These are phyloP conservation scores for Berberis thunbergii DNA, from an alignment of 164 flowering plant species.

Conservation along the genomic window DNA sequence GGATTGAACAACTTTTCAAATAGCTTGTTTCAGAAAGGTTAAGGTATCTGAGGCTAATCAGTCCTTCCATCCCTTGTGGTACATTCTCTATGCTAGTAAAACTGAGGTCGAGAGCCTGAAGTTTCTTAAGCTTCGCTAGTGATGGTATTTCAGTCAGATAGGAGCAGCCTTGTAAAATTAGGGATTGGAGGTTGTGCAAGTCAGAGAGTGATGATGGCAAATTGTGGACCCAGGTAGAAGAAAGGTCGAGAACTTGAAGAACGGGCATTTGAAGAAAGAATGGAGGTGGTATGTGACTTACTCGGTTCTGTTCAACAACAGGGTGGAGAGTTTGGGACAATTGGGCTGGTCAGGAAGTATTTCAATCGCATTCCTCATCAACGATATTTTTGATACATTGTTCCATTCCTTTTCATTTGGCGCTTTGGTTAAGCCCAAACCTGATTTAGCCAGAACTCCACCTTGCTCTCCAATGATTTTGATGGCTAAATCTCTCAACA, in stretches of 20 bases:
- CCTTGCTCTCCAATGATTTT: neutral
- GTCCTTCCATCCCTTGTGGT: constrained; percentile 5
- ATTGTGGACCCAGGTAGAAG: constrained; percentile 7
- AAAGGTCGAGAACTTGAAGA: constrained; percentile 22
- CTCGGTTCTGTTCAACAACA: neutral
- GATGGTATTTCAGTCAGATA: constrained; percentile 10
- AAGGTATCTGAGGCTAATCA: constrained; percentile 11
- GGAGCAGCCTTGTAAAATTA: constrained; percentile 5
- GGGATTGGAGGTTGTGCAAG: constrained; percentile 10
- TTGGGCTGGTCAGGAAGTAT: neutral
- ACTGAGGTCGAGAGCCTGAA: constrained; percentile 11
- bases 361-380: neutral
- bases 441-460: neutral
- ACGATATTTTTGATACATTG: neutral
- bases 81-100: neutral
- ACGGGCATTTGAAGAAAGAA: constrained; percentile 18
- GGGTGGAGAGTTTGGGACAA: neutral
- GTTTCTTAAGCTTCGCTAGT: constrained; percentile 8
- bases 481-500: neutral
- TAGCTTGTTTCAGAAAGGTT: constrained; percentile 6
- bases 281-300: neutral
- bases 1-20: neutral
- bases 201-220: constrained; percentile 20
- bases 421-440: neutral
- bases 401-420: neutral